Percentiles rank a stretch among this genome's conserved stretches.
Conservation (phyloP, 805 yeast genomes). For the Lipomyces anomalus region DNA sequence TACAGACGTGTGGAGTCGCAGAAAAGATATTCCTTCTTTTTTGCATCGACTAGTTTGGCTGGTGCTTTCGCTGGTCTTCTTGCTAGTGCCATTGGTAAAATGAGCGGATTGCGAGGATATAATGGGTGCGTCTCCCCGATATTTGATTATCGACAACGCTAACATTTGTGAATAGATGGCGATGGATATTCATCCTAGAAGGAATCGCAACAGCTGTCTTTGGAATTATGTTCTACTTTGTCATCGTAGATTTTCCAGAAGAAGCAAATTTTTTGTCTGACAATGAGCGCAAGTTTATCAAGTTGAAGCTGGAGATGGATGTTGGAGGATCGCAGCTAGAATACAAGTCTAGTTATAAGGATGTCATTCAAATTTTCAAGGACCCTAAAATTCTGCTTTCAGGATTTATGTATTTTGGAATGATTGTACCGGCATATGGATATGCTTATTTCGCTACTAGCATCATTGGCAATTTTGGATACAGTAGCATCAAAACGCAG, state of each 20-base stretch:
- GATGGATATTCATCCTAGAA: constrained; percentile 53
- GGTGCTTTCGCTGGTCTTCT: constrained; percentile 76
- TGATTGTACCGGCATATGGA: constrained; percentile 67
- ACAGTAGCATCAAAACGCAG: constrained; percentile 69
- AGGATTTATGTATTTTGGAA: constrained; percentile 58
- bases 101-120: constrained; percentile 42
- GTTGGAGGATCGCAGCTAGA: constrained; percentile 45
- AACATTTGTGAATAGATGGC: no score
- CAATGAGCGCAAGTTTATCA: constrained; percentile 51
- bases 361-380: constrained; percentile 47
- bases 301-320: constrained; percentile 54
- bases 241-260: constrained; percentile 69
- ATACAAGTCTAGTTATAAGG: constrained; percentile 42
- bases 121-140: no score
- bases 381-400: constrained; percentile 55
- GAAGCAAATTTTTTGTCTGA: constrained; percentile 49
- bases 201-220: constrained; percentile 37
- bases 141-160: no score
- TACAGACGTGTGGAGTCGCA: constrained; percentile 62
- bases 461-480: constrained; percentile 55
- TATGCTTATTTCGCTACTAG: constrained; percentile 70
- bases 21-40: constrained; percentile 62
- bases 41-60: constrained; percentile 65
- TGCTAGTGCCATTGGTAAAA: constrained; percentile 56
- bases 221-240: constrained; percentile 39